Evolutionary conservation across 352 stramenopile species (phyloP), one percentile per base, ranked within the genome.

Genomic region (Hyphochytrium catenoides): DNA sequence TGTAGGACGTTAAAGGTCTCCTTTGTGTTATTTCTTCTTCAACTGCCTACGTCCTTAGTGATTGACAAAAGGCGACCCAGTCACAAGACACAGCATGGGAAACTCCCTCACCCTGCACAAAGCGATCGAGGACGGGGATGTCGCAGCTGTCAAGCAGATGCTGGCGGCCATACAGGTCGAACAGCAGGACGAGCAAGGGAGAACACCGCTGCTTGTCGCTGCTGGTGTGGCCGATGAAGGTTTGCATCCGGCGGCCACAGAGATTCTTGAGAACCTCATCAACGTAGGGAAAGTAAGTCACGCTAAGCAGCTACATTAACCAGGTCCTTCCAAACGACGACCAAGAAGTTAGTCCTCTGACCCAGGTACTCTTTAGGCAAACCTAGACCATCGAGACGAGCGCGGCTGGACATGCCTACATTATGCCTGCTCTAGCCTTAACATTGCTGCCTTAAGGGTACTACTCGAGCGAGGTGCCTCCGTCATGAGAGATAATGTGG

Each of bases 401-500:
- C 75, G 79, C 34, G 60, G 64, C 12, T 77, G 69, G 66, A 81
- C 69, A 8, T 66, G 66, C 25, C 46, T 83, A 17, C 69, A 83
- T 27, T 54, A 81, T 35, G 66, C 64, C 30, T 81, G 69, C 50
- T 74, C 62, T 26, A 58, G 68, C 37, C 64, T 77, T 46, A 77
- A 70, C 37, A 46, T 62, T 1, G 49, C 68, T 8, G 64, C 66
- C 3, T 64, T 78, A 18, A 59, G 56, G 21, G 74, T 76, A 56
- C 56, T 83, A 7, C 58, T 77, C 11, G 59, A 81, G 32, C 59
- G 54, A 1, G 64, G 66, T 12, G 66, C 69, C 1, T 48, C 55
- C 25, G 60, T 66, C 2, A 73, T 67, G 44, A 54, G 69, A 23
- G 64, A 83, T 19, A 65, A 54, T 22, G 73, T 59, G 31, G 69